phyloP scores from a whole-genome alignment of 1,139 yeast species.

The Suhomyces ambrosiae region DNA sequence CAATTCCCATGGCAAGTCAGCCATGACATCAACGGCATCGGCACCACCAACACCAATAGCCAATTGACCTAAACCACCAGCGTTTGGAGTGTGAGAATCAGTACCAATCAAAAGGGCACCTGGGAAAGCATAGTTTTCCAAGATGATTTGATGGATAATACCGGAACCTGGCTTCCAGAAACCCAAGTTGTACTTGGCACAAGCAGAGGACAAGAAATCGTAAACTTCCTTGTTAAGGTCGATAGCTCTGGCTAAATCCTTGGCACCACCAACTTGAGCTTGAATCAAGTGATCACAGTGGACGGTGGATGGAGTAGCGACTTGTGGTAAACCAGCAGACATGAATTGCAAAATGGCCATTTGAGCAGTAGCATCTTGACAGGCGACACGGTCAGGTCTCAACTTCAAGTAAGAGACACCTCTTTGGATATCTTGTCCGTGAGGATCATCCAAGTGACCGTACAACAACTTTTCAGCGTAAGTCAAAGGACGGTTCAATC shows the following conservation, averaged over 20 bases:
- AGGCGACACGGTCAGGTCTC: conserved; percentile 99
- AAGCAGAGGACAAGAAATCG: conserved; percentile 90
- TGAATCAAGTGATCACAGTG: conserved; percentile 99
- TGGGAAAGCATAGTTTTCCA: conserved; percentile 98
- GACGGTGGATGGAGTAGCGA: conserved; percentile 95
- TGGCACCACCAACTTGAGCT: conserved; percentile 92
- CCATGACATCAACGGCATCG: conserved; percentile 98
- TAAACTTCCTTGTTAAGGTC: conserved; percentile 94
- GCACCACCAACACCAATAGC: conserved; percentile 99
- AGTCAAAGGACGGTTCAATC: conserved; percentile 92
- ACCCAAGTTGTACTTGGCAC: conserved; percentile 97
- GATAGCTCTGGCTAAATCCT: conserved; percentile 92
- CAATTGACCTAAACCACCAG: conserved; percentile 98
- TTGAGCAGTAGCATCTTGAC: conserved; percentile 99
- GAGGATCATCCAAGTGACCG: conserved; percentile 96
- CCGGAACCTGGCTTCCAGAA: conserved; percentile 99
- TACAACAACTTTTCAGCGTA: conserved; percentile 96
- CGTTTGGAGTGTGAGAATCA: conserved; percentile 98
- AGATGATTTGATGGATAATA: conserved; percentile 95
- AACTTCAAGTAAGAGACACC: conserved; percentile 95
- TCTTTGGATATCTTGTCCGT: conserved; percentile 91
- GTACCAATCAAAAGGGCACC: conserved; percentile 98
- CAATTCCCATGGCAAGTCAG: conserved; percentile 95
- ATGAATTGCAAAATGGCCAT: conserved; percentile 98
- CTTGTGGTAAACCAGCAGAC: conserved; percentile 94